Percentiles rank a stretch among this genome's conserved stretches.
Evolutionary conservation across 371 early-diverging fungal genomes (phyloP).

Genomic region (Mortierella sp.): DNA sequence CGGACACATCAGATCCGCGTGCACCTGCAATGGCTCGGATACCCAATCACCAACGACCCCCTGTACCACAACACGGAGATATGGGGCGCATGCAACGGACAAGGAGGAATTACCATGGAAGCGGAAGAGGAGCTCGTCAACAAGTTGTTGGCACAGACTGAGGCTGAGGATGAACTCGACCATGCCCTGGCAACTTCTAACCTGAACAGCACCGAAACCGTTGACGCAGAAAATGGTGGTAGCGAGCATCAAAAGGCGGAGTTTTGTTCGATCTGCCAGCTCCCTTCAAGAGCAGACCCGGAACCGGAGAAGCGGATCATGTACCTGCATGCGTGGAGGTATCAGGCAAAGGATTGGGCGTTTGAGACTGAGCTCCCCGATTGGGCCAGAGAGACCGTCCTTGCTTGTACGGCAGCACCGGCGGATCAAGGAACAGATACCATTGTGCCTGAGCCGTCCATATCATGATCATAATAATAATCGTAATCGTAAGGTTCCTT

Average conservation of each 20-base stretch:
- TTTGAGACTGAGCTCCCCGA: conserved; percentile 84
- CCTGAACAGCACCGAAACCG: not conserved
- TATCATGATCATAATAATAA: not conserved
- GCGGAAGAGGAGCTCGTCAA: conserved; percentile 44
- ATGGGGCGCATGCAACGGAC: conserved; percentile 77
- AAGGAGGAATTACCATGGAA: conserved; percentile 62
- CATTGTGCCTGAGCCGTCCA: not conserved
- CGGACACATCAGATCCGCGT: conserved; percentile 99
- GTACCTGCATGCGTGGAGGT: conserved; percentile 90
- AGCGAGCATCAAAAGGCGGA: conserved; percentile 20
- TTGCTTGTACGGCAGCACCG: not conserved
- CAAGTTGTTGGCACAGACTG: conserved; percentile 39
- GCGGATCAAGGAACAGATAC: not conserved
- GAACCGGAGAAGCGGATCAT: conserved; percentile 76
- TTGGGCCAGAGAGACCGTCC: conserved; percentile 75
- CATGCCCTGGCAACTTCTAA: conserved; percentile 32
- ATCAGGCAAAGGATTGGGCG: conserved; percentile 76
- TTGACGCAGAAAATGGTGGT: not conserved
- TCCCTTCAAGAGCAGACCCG: conserved; percentile 71
- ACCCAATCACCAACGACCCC: conserved; percentile 98
- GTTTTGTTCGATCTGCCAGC: conserved; percentile 47
- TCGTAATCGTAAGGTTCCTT: not conserved
- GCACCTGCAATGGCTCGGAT: conserved; percentile 96
- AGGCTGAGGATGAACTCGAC: conserved; percentile 51
- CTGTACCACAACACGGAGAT: conserved; percentile 81